Conservation (phyloP, 352 stramenopile species). For the Phytopythium boreale region DNA sequence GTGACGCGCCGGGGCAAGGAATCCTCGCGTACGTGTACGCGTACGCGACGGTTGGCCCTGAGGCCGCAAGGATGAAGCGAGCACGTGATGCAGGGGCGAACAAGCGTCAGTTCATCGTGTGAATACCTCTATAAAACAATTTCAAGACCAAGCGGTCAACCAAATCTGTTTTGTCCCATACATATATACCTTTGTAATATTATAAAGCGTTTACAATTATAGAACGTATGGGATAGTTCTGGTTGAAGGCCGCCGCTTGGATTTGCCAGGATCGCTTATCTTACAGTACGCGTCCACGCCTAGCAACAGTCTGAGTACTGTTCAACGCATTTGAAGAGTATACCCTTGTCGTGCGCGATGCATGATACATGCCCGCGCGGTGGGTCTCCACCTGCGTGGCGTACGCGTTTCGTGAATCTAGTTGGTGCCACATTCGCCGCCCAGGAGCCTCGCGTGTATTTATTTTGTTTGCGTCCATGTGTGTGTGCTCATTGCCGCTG, state of each 20-base stretch:
- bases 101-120: too few species aligned
- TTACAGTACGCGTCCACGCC: too few species aligned
- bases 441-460: too few species aligned
- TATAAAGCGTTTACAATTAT: neutral
- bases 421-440: constrained; percentile 2
- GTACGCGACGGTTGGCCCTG: neutral
- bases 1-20: neutral
- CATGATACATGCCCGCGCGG: neutral
- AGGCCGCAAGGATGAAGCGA: neutral
- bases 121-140: too few species aligned
- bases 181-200: neutral
- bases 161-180: too few species aligned
- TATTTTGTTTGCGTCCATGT: too few species aligned
- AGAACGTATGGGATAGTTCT: neutral
- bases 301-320: too few species aligned
- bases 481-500: neutral
- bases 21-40: neutral
- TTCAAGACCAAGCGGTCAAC: too few species aligned
- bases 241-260: neutral
- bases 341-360: neutral
- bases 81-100: too few species aligned
- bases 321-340: neutral
- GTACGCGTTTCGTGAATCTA: neutral
- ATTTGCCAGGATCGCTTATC: neutral
- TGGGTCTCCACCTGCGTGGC: neutral